These are phyloP conservation scores for Periglandula ipomoeae DNA, from an alignment of 2,329 filamentous ascomycete genomes.

Conservation along the genomic window DNA sequence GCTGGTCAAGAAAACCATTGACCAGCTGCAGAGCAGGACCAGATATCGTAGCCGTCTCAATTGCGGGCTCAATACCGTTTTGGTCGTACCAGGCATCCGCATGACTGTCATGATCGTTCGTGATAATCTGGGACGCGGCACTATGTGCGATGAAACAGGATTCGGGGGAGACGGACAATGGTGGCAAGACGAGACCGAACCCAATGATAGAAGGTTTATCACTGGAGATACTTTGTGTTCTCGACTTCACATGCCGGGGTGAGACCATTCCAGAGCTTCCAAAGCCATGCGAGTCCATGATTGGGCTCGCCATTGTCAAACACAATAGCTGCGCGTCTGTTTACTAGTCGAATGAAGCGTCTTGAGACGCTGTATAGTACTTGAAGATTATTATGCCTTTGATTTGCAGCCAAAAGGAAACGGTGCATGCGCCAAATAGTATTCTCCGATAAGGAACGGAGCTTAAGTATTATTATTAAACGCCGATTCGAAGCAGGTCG, in stretches of 20 bases:
- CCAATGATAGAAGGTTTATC: conserved; percentile 55
- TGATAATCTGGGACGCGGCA: conserved; percentile 85
- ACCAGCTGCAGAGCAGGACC: conserved; percentile 64
- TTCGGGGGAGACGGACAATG: conserved; percentile 60
- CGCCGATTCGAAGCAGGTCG: neutral
- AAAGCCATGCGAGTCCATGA: conserved; percentile 3
- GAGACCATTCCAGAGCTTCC: conserved; percentile 22
- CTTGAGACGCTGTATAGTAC: neutral
- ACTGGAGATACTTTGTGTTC: conserved; percentile 59
- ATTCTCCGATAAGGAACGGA: neutral
- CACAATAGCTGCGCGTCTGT: neutral
- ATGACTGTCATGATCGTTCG: conserved; percentile 73
- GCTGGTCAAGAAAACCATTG: conserved; percentile 88
- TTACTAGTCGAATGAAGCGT: neutral
- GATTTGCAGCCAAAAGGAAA: neutral
- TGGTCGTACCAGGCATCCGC: conserved; percentile 61
- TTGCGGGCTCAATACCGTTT: conserved; percentile 54
- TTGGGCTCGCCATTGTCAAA: conserved; percentile 7
- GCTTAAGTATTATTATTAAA: neutral
- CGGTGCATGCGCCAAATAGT: neutral
- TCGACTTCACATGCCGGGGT: conserved; percentile 31
- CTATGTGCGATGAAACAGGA: conserved; percentile 82
- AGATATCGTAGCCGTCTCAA: conserved; percentile 64
- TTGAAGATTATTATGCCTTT: neutral
- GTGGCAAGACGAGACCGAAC: conserved; percentile 55